These are phyloP conservation scores for Cercophora newfieldiana DNA, from an alignment of 495 filamentous ascomycete species.

Conservation along the genomic window DNA sequence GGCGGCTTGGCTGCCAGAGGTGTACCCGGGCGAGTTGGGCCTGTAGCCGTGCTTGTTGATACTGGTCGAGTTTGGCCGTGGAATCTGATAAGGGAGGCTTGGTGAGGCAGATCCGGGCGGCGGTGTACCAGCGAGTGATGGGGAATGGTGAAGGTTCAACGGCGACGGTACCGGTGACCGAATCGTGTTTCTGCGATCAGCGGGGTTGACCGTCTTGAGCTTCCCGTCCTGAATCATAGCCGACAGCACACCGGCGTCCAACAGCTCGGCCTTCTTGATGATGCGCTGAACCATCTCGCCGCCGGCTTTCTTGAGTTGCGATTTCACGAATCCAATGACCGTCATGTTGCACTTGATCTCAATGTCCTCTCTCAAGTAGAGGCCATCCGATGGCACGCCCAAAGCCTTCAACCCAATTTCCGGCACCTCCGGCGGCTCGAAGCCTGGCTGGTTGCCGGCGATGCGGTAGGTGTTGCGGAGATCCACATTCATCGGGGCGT, in stretches of 20 bases:
- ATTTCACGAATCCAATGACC: slow-evolving; percentile 66
- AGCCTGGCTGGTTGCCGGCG: slow-evolving; percentile 61
- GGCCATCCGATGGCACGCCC: slow-evolving; percentile 58
- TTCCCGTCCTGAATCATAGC: slow-evolving; percentile 53
- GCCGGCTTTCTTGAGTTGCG: slow-evolving; percentile 65
- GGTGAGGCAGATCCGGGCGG: slow-evolving; percentile 38
- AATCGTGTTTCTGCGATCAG: slow-evolving; percentile 37
- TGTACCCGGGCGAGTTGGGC: slow-evolving; percentile 24
- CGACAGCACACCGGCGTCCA: slow-evolving; percentile 49
- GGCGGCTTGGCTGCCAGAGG: slow-evolving; percentile 9
- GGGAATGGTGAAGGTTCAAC: slow-evolving; percentile 25
- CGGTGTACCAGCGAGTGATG: slow-evolving; percentile 25
- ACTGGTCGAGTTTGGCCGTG: slow-evolving; percentile 35
- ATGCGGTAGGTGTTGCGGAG: slow-evolving; percentile 54
- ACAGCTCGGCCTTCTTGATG: slow-evolving; percentile 63
- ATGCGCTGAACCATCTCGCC: slow-evolving; percentile 64
- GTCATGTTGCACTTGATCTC: slow-evolving; percentile 72
- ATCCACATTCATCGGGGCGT: slow-evolving; percentile 60
- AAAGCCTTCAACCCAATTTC: slow-evolving; percentile 57
- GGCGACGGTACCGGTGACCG: slow-evolving; percentile 37
- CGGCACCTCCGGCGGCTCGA: slow-evolving; percentile 55
- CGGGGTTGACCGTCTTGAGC: slow-evolving; percentile 51
- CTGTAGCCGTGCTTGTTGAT: slow-evolving; percentile 14
- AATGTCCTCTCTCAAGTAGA: slow-evolving; percentile 75
- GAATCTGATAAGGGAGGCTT: slow-evolving; percentile 42